Percentiles rank a stretch among this genome's conserved stretches.
Evolutionary conservation across 345 rosid genomes (phyloP).

Genomic region (Camelina hispida): DNA sequence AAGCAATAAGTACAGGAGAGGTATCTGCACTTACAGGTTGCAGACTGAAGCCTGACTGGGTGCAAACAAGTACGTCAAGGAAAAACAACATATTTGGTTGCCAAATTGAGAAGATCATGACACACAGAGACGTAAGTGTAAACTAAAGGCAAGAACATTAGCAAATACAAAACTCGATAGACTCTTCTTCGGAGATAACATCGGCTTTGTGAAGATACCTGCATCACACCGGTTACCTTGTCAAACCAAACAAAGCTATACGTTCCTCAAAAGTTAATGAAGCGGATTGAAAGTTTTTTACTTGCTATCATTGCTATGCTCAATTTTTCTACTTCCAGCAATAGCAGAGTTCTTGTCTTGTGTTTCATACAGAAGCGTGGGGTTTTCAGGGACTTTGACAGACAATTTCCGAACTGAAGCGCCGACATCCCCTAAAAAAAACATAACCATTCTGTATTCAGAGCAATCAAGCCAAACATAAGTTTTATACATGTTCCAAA

Average conservation of each 20-base stretch:
- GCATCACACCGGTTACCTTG: conserved; percentile 18
- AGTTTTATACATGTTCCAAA: not conserved
- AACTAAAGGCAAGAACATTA: conserved; percentile 17
- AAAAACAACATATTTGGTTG: conserved; percentile 39
- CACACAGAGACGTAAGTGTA: conserved; percentile 13
- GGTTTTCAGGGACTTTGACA: conserved; percentile 62
- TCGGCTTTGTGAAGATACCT: conserved; percentile 97
- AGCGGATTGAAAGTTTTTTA: conserved; percentile 24
- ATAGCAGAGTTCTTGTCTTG: conserved; percentile 69
- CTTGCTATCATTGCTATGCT: conserved; percentile 72
- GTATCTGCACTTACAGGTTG: conserved; percentile 71
- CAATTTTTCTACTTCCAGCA: conserved; percentile 78
- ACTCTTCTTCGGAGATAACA: conserved; percentile 67
- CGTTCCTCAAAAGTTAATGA: not conserved
- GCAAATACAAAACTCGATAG: not conserved
- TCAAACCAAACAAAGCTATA: conserved; percentile 6
- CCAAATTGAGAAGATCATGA: not conserved
- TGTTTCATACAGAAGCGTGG: conserved; percentile 63
- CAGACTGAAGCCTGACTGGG: conserved; percentile 96
- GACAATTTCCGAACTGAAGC: conserved; percentile 62
- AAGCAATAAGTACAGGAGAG: conserved; percentile 18
- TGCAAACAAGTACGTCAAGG: conserved; percentile 60
- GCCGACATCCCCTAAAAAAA: conserved; percentile 76
- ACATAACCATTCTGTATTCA: not conserved
- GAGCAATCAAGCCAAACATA: conserved; percentile 4